Conservation (phyloP, 192 early-diverging fungal genomes). For the Backusella parvicylindrica region DNA sequence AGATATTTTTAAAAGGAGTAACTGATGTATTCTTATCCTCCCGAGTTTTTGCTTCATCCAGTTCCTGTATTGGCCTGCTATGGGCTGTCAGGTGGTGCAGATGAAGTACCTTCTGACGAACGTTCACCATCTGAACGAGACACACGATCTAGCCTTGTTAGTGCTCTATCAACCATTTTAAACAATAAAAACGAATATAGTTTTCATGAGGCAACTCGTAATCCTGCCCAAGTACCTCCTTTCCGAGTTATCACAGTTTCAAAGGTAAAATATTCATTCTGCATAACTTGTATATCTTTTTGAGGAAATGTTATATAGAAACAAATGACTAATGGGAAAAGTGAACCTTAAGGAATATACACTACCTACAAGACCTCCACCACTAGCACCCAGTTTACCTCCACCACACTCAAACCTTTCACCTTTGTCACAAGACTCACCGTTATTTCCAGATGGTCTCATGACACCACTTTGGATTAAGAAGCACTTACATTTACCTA, state of each 20-base stretch:
- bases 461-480: conserved; percentile 67
- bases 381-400: conserved; percentile 24
- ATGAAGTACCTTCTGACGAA: background rate
- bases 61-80: conserved; percentile 52
- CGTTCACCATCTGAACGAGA: background rate
- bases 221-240: conserved; percentile 27
- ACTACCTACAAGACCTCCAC: background rate
- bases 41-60: conserved; percentile 54
- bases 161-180: conserved; percentile 16
- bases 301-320: too few relatives aligned
- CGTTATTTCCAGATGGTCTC: conserved; percentile 82
- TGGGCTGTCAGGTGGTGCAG: conserved; percentile 30
- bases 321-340: background rate
- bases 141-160: conserved; percentile 4
- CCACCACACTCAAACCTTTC: conserved; percentile 59
- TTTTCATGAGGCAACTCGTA: conserved; percentile 17
- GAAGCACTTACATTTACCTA: conserved; percentile 62
- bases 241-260: conserved; percentile 29
- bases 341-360: conserved; percentile 10
- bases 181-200: conserved; percentile 24
- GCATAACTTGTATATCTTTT: background rate
- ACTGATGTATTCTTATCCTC: conserved; percentile 54
- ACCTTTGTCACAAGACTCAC: conserved; percentile 62
- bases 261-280: conserved; percentile 22
- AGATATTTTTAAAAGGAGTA: background rate